Evolutionary conservation across 768 basidiomycete genomes (phyloP).

Genomic region (Omphalotus guepiniiformis): DNA sequence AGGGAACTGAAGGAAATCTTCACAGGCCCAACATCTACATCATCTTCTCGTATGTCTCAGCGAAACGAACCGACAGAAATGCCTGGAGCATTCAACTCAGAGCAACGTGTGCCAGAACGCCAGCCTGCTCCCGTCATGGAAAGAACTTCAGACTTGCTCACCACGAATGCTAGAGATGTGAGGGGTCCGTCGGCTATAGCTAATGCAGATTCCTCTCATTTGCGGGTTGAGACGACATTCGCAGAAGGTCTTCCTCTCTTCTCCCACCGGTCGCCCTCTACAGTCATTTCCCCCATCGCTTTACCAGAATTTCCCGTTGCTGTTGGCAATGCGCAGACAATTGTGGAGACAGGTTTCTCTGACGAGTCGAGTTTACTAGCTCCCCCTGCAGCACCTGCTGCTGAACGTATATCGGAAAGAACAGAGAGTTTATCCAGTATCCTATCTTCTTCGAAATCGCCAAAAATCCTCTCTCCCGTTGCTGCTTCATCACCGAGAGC

Average conservation of each 20-base stretch:
- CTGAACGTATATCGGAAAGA: no score
- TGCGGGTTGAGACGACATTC: conserved; percentile 2
- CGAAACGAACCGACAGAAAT: background rate
- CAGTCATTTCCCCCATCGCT: conserved; percentile 6
- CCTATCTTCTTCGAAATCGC: background rate
- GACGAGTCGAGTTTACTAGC: background rate
- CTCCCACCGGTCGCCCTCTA: conserved; percentile 3
- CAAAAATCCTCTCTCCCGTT: background rate
- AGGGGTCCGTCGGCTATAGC: no score
- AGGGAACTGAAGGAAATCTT: conserved; percentile 4
- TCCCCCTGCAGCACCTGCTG: no score
- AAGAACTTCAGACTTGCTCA: conserved; percentile 4
- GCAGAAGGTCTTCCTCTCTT: no score
- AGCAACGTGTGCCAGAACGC: no score
- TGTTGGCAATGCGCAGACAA: background rate
- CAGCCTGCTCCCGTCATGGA: no score
- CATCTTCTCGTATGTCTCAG: background rate
- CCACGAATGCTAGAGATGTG: conserved; percentile 3
- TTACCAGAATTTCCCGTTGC: background rate
- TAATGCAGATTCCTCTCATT: background rate
- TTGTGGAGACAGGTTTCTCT: background rate
- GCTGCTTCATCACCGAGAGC: background rate
- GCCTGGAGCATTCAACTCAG: background rate
- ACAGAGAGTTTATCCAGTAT: no score
- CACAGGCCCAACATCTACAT: background rate